A percentile compares a stretch with the other conserved stretches of the same genome.
phyloP scores from a whole-genome alignment of 225 moss, liverwort and hornwort genomes.

The Physcomitrellopsis africana region DNA sequence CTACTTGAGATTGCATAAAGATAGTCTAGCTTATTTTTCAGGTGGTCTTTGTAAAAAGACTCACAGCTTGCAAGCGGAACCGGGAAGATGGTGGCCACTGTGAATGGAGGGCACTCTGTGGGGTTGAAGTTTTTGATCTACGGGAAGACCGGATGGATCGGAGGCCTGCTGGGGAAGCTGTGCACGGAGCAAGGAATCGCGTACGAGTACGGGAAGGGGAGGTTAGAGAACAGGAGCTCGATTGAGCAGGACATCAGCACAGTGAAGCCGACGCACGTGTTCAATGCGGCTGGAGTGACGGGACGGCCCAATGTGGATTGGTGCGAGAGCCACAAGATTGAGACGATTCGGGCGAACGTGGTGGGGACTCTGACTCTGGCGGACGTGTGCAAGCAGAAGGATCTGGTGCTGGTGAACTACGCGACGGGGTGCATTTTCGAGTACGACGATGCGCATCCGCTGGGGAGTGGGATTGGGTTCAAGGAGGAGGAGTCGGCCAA shows the following conservation, averaged over 20 bases:
- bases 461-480: conserved; percentile 70
- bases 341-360: conserved; percentile 73
- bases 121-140: conserved; percentile 65
- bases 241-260: conserved; percentile 63
- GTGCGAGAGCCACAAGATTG: conserved; percentile 75
- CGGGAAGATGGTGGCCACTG: conserved; percentile 38
- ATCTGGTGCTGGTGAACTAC: conserved; percentile 59
- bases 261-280: conserved; percentile 69
- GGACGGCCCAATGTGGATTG: conserved; percentile 83
- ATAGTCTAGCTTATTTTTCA: too few relatives aligned
- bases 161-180: conserved; percentile 45
- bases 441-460: conserved; percentile 58
- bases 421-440: conserved; percentile 84
- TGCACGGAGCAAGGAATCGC: conserved; percentile 44
- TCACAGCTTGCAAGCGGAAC: too few relatives aligned
- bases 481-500: conserved; percentile 70
- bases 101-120: conserved; percentile 35
- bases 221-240: conserved; percentile 52
- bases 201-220: conserved; percentile 61
- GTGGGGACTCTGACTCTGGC: conserved; percentile 69
- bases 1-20: too few relatives aligned
- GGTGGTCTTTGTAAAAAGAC: not conserved
- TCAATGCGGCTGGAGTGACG: conserved; percentile 78
- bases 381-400: conserved; percentile 69
- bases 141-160: conserved; percentile 54